Conservation (phyloP, 495 filamentous ascomycete genomes). For the Endocarpon pusillum region DNA sequence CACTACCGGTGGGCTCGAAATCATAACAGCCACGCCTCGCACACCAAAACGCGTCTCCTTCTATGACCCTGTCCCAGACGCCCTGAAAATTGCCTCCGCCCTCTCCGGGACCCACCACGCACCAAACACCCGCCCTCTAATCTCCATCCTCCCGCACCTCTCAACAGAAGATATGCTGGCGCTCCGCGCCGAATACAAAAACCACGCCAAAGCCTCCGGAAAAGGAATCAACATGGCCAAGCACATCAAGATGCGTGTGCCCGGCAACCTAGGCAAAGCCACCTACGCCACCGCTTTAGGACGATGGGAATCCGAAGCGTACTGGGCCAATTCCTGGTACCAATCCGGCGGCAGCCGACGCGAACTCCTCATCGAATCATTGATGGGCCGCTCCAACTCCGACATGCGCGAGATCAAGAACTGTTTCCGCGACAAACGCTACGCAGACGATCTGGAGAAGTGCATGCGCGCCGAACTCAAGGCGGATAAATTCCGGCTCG, state of each 20-base stretch:
- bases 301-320: slow-evolving; percentile 82
- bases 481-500: slow-evolving; percentile 85
- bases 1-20: slow-evolving; percentile 6
- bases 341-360: slow-evolving; percentile 69
- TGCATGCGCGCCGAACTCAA: slow-evolving; percentile 87
- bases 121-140: slow-evolving; percentile 50
- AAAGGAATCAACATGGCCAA: slow-evolving; percentile 92
- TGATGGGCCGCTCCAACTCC: slow-evolving; percentile 75
- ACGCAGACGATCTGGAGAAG: slow-evolving; percentile 58
- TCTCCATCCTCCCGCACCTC: slow-evolving; percentile 68
- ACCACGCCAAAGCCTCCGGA: slow-evolving; percentile 59
- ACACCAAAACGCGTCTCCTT: slow-evolving; percentile 33
- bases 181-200: slow-evolving; percentile 77
- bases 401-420: slow-evolving; percentile 86
- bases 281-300: slow-evolving; percentile 83
- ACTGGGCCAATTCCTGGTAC: slow-evolving; percentile 99
- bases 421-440: slow-evolving; percentile 85
- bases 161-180: slow-evolving; percentile 73
- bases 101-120: slow-evolving; percentile 49
- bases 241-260: slow-evolving; percentile 65
- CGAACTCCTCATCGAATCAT: slow-evolving; percentile 77
- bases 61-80: slow-evolving; percentile 69
- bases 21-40: slow-evolving; percentile 15
- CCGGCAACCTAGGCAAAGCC: slow-evolving; percentile 74
- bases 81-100: slow-evolving; percentile 53